Conservation (phyloP, 176 grass and related monocot genomes). For the Oryza meridionalis region DNA sequence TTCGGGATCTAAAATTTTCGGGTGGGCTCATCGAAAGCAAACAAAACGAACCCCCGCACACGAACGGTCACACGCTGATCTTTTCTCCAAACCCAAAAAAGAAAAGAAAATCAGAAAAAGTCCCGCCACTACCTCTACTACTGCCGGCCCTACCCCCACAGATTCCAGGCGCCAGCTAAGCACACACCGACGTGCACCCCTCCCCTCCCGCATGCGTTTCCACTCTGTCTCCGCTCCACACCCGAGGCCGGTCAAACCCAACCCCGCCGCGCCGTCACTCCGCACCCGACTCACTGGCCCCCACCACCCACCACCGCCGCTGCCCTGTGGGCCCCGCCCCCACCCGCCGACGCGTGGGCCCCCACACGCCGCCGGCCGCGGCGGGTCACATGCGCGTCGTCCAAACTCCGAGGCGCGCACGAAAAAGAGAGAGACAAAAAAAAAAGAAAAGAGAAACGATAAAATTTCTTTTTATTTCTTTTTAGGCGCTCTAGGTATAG, state of each 20-base stretch:
- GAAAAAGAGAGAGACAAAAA: background rate
- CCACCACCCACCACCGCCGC: background rate
- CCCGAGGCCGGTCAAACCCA: constrained; percentile 5
- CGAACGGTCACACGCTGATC: background rate
- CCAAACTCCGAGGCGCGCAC: constrained; percentile 14
- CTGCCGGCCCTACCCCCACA: background rate
- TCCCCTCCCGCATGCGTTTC: constrained; percentile 33
- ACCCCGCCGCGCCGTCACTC: background rate
- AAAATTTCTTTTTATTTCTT: background rate
- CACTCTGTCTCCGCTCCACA: background rate
- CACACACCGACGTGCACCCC: constrained; percentile 59
- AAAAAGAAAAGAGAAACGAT: background rate
- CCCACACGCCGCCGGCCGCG: constrained; percentile 33
- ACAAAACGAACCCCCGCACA: background rate
- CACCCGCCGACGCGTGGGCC: background rate
- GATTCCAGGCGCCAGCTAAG: constrained; percentile 54
- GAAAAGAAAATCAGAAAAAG: background rate
- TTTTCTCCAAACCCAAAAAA: background rate
- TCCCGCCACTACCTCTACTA: background rate
- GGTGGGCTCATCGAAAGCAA: background rate
- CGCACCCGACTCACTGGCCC: background rate
- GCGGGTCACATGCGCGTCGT: constrained; percentile 47
- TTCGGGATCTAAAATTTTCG: too few relatives aligned
- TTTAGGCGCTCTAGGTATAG: constrained; percentile 27
- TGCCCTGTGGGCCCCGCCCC: background rate